Conservation (phyloP, 148 eudicot genomes). For the Fallopia convolvulus region DNA sequence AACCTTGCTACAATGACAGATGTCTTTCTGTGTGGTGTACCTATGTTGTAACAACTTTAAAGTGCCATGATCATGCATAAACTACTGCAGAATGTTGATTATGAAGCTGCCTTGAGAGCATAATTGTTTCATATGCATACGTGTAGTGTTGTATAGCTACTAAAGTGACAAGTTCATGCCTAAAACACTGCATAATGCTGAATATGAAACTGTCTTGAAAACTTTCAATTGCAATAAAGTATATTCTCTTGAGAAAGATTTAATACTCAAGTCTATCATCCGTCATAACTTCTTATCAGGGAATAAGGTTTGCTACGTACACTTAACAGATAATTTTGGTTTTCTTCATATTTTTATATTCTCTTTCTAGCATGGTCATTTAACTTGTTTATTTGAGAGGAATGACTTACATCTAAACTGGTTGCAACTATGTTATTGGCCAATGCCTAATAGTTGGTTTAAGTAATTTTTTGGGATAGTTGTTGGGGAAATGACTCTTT, state of each 20-base stretch:
- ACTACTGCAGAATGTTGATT: no score
- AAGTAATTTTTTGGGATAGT: no score
- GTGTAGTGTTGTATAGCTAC: neutral
- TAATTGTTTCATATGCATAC: neutral
- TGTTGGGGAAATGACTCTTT: no score
- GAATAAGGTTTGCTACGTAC: neutral
- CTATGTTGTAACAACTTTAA: no score
- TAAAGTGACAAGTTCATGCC: neutral
- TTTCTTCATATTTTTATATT: no score
- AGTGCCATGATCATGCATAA: no score
- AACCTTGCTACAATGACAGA: neutral
- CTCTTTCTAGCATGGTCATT: neutral
- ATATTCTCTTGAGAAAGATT: neutral
- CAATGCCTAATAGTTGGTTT: no score
- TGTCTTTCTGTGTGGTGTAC: no score
- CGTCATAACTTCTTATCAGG: neutral
- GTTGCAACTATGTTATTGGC: no score
- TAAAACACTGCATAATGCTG: neutral
- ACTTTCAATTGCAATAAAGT: neutral
- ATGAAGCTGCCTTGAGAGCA: no score
- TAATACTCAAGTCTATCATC: neutral
- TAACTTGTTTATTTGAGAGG: neutral
- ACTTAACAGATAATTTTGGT: no score
- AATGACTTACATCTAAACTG: neutral
- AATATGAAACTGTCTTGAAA: neutral